These are phyloP conservation scores for Gnetum montanum DNA, from an alignment of 75 land plant species.

Conservation along the genomic window DNA sequence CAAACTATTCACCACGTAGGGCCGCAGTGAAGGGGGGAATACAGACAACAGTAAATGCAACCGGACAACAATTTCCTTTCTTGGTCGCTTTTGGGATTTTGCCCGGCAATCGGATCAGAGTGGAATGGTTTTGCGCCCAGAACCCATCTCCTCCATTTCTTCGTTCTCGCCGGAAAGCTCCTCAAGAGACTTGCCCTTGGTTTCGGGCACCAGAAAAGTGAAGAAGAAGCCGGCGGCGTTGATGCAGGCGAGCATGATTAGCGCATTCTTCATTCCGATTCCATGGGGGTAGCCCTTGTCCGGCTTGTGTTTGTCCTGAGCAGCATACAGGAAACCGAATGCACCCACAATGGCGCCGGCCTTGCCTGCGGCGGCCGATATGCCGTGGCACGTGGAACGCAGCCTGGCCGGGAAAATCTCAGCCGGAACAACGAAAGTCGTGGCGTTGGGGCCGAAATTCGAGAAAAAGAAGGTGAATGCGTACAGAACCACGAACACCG, in stretches of 20 bases:
- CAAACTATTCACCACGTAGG: too few relatives aligned
- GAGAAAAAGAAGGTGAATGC: constrained; percentile 39
- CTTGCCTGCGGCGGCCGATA: constrained; percentile 33
- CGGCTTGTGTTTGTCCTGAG: constrained; percentile 11
- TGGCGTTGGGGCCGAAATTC: constrained; percentile 39
- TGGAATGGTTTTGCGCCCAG: too few relatives aligned
- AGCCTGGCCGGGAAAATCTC: constrained; percentile 36
- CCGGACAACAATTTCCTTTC: too few relatives aligned
- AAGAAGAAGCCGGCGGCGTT: constrained; percentile 23
- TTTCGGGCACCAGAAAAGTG: constrained; percentile 31
- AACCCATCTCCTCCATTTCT: neutral
- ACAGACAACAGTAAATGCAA: too few relatives aligned
- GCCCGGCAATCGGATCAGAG: too few relatives aligned
- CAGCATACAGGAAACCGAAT: constrained; percentile 21
- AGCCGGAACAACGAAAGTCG: constrained; percentile 32
- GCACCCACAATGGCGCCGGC: constrained; percentile 32
- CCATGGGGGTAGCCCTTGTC: constrained; percentile 15
- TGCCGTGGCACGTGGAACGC: constrained; percentile 29
- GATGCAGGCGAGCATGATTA: constrained; percentile 7
- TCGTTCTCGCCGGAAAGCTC: constrained; percentile 24
- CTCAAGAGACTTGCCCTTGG: constrained; percentile 29
- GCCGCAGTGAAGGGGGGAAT: too few relatives aligned
- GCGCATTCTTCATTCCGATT: constrained; percentile 13
- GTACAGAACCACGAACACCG: constrained; percentile 25
- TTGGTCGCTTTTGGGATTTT: too few relatives aligned